phyloP scores from a whole-genome alignment of 495 filamentous ascomycete species.

The Hyphodiscus hymeniophilus region DNA sequence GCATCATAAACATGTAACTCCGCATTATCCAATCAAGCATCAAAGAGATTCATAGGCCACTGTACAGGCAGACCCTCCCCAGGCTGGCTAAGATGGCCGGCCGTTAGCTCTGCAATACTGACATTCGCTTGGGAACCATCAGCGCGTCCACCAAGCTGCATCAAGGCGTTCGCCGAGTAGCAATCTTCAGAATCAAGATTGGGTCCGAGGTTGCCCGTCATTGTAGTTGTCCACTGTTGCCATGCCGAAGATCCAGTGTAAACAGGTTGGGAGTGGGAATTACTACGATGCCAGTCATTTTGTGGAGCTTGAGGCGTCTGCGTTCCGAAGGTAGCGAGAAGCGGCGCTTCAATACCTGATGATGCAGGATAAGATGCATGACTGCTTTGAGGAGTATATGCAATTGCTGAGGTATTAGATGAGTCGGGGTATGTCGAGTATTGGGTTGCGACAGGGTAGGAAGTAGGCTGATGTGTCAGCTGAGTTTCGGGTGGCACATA shows the following conservation, averaged over 20 bases:
- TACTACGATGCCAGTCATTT: not conserved
- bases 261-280: not conserved
- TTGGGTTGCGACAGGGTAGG: slow-evolving; percentile 22
- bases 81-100: not conserved
- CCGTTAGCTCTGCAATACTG: not conserved
- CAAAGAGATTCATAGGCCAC: slow-evolving; percentile 3
- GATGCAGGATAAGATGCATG: slow-evolving; percentile 8
- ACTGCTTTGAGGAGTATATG: slow-evolving; percentile 14
- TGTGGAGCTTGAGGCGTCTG: slow-evolving; percentile 15
- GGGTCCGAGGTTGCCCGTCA: slow-evolving; percentile 6
- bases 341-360: slow-evolving; percentile 15
- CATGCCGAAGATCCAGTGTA: slow-evolving; percentile 16
- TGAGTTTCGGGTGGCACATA: slow-evolving; percentile 6
- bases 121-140: not conserved
- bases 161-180: slow-evolving; percentile 21
- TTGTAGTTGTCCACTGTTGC: slow-evolving; percentile 18
- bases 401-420: slow-evolving; percentile 3
- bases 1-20: no score
- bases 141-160: slow-evolving; percentile 16
- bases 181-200: slow-evolving; percentile 21
- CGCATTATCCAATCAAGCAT: no score
- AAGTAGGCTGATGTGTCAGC: slow-evolving; percentile 13
- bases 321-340: slow-evolving; percentile 18
- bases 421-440: slow-evolving; percentile 18
- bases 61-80: not conserved